Percentiles rank a stretch among this genome's conserved stretches.
Conservation (phyloP, 73 alveolate species). For the Symbiodinium natans region DNA sequence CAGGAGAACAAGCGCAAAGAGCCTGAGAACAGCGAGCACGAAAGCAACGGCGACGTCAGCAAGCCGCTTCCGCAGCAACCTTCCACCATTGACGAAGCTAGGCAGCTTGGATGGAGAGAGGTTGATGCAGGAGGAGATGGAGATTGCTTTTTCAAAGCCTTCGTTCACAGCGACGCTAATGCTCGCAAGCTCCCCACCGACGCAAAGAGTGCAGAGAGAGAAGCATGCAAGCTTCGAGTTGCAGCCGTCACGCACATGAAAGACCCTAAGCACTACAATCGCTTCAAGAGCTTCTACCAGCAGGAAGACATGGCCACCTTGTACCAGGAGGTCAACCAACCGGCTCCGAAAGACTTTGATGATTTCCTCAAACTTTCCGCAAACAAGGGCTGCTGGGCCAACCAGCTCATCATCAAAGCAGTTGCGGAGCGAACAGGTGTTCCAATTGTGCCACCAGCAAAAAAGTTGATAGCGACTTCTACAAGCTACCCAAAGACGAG, state of each 20-base stretch:
- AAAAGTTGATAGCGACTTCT: neutral
- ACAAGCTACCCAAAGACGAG: neutral
- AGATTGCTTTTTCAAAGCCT: slow-evolving; percentile 13
- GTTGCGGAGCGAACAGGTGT: neutral
- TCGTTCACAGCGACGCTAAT: neutral
- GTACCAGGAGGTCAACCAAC: neutral
- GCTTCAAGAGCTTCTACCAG: neutral
- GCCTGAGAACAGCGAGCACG: neutral
- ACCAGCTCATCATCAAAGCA: neutral
- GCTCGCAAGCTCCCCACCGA: neutral
- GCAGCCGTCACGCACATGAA: neutral
- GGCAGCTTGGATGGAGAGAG: slow-evolving; percentile 1
- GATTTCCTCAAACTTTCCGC: neutral
- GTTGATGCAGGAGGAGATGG: slow-evolving; percentile 27
- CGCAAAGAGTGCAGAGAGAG: neutral
- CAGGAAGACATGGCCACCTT: neutral
- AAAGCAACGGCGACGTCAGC: neutral
- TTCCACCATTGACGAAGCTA: neutral
- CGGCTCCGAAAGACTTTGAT: neutral
- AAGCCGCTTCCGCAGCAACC: neutral
- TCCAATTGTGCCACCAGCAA: neutral
- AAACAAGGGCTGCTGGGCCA: neutral
- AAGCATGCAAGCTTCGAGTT: neutral
- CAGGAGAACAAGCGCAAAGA: neutral
- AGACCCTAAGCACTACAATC: neutral